Conservation (phyloP, 345 rosid genomes). For the Lepidium africanum region DNA sequence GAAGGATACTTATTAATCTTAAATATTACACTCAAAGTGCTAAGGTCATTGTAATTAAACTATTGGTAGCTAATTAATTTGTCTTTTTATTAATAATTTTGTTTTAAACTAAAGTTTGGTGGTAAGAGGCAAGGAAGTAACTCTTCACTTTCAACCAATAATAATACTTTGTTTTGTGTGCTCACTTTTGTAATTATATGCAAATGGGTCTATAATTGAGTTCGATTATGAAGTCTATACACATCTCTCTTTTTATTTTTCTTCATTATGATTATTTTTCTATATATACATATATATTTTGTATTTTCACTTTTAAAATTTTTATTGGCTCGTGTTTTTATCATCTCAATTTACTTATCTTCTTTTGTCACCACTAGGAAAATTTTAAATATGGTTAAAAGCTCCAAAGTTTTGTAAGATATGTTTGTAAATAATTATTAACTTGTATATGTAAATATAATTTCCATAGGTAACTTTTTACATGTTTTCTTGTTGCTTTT, state of each 20-base stretch:
- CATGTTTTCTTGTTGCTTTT: too few species aligned
- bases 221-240: slow-evolving; percentile 16
- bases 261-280: background rate
- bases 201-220: slow-evolving; percentile 30
- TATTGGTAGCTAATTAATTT: background rate
- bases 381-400: background rate
- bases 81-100: background rate
- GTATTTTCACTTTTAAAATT: background rate
- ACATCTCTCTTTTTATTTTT: background rate
- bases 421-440: background rate
- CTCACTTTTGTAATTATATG: slow-evolving; percentile 19
- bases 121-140: slow-evolving; percentile 5
- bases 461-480: too few species aligned
- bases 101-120: slow-evolving; percentile 4
- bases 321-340: background rate
- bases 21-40: background rate
- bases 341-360: background rate
- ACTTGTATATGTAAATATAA: background rate
- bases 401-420: background rate
- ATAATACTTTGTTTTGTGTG: slow-evolving; percentile 19
- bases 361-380: slow-evolving; percentile 1
- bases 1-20: background rate
- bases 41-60: background rate
- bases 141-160: slow-evolving; percentile 20
- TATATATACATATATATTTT: background rate